Conservation (phyloP, 2,329 filamentous ascomycete species). For the Ceratocystis harringtonii region DNA sequence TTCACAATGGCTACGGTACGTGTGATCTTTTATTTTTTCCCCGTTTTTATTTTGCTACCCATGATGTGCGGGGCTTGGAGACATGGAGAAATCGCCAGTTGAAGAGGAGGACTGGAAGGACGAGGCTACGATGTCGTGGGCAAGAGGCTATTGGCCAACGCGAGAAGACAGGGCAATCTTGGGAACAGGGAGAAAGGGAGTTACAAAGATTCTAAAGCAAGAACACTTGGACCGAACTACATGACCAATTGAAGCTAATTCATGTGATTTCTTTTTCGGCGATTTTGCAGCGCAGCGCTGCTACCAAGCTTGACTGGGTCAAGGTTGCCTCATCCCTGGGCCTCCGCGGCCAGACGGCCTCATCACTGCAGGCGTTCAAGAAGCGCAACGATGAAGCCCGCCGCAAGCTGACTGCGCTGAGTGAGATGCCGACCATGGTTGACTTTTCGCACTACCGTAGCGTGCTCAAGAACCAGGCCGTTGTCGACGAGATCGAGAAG, state of each 20-base stretch:
- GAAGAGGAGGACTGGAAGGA: too few species aligned
- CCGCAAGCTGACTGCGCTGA: constrained; percentile 75
- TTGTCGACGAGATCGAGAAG: constrained; percentile 95
- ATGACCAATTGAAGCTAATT: background rate
- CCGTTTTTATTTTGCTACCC: background rate
- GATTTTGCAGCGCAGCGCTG: constrained; percentile 73
- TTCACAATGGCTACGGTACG: constrained; percentile 57
- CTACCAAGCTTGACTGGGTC: constrained; percentile 98
- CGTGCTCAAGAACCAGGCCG: constrained; percentile 85
- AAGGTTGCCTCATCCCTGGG: constrained; percentile 88
- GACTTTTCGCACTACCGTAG: constrained; percentile 90
- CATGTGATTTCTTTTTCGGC: constrained; percentile 3
- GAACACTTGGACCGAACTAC: too few species aligned
- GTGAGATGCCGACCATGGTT: constrained; percentile 69
- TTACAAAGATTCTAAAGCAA: too few species aligned
- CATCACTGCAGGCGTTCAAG: constrained; percentile 91
- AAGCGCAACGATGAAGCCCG: constrained; percentile 98
- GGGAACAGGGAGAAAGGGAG: too few species aligned
- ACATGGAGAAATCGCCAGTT: too few species aligned
- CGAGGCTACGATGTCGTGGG: too few species aligned
- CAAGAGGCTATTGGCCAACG: too few species aligned
- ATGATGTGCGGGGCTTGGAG: too few species aligned
- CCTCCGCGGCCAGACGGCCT: constrained; percentile 85
- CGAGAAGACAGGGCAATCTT: too few species aligned
- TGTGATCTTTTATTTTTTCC: constrained; percentile 21